A percentile compares a stretch with the other conserved stretches of the same genome.
These are phyloP conservation scores for Klebsormidium nitens DNA, from an alignment of 139 green algal genomes.

Conservation along the genomic window DNA sequence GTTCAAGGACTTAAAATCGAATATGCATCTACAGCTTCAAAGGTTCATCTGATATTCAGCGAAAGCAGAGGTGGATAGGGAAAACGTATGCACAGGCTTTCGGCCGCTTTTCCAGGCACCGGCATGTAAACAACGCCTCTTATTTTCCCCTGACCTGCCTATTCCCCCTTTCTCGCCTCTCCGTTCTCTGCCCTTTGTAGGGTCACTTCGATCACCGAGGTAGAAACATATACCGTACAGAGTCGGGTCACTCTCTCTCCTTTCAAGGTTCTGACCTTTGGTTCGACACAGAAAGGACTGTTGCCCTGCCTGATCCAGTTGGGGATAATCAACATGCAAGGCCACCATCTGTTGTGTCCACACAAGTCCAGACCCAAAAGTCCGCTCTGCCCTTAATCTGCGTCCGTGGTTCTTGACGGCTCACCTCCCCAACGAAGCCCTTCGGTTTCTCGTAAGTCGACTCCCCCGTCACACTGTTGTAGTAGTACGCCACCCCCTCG, in stretches of 20 bases:
- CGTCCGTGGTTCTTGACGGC: neutral
- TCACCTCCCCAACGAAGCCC: conserved; percentile 41
- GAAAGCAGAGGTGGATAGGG: too few species aligned
- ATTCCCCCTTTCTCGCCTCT: too few species aligned
- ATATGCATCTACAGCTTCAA: too few species aligned
- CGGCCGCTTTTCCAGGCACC: too few species aligned
- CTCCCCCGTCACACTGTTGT: conserved; percentile 59
- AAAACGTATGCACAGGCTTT: too few species aligned
- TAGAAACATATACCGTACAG: too few species aligned
- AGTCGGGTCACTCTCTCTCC: neutral
- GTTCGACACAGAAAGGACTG: neutral
- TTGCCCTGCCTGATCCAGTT: neutral
- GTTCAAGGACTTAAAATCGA: too few species aligned
- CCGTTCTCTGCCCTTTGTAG: too few species aligned
- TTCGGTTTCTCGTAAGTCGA: conserved; percentile 53
- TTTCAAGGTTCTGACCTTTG: conserved; percentile 8
- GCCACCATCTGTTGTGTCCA: neutral
- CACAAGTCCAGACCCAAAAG: neutral
- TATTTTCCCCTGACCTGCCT: too few species aligned
- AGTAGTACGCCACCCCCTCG: conserved; percentile 63
- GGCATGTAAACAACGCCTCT: too few species aligned
- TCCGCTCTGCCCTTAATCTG: neutral
- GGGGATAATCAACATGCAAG: neutral
- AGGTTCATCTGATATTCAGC: too few species aligned
- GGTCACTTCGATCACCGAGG: too few species aligned